Percentiles rank a stretch among this genome's conserved stretches.
Evolutionary conservation across 225 moss, liverwort and hornwort genomes (phyloP).

Genomic region (Straminergon stramineum): DNA sequence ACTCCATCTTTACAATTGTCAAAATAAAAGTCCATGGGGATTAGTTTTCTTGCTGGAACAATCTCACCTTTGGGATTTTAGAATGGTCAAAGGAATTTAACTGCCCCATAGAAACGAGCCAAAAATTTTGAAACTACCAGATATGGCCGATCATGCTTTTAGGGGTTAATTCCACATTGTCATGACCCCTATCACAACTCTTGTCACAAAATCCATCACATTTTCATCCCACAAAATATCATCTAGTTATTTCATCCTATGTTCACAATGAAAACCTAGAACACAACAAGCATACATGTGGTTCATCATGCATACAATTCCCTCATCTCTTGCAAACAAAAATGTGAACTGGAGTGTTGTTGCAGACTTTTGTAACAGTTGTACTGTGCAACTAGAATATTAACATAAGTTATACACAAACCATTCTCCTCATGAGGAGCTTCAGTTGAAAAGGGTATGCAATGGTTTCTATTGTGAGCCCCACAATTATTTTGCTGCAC

Average conservation of each 20-base stretch:
- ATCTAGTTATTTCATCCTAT: not conserved
- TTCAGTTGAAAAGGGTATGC: not conserved
- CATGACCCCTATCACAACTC: no score
- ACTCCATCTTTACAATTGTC: not conserved
- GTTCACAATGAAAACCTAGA: not conserved
- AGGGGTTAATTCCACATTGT: not conserved
- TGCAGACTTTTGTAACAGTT: not conserved
- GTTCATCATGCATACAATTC: not conserved
- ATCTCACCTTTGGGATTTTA: not conserved
- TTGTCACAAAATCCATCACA: not conserved
- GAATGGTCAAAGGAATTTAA: no score
- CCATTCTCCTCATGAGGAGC: not conserved
- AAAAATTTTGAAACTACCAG: no score
- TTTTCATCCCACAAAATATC: not conserved
- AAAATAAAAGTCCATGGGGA: not conserved
- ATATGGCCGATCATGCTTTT: no score
- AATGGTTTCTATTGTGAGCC: not conserved
- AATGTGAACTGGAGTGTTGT: not conserved
- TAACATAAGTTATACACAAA: not conserved
- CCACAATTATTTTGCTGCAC: not conserved
- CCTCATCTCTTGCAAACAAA: not conserved
- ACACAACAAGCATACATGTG: rapidly evolving
- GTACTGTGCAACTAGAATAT: not conserved
- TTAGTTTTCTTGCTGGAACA: not conserved
- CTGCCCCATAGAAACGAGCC: no score